Percentiles rank a stretch among this genome's conserved stretches.
These are phyloP conservation scores for Solanum bulbocastanum DNA, from an alignment of 257 asterid species.

Conservation along the genomic window DNA sequence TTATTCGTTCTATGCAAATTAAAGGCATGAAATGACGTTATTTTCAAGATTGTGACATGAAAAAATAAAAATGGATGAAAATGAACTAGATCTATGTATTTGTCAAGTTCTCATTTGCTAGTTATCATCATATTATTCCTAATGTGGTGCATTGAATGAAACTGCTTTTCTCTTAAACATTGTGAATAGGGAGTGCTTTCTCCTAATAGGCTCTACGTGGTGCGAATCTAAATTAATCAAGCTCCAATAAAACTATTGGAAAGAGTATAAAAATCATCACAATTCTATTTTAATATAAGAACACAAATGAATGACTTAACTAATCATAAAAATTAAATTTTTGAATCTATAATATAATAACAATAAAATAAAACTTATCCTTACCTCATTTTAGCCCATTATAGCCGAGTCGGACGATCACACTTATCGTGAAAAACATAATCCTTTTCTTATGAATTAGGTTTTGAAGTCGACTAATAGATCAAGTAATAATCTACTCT, in stretches of 20 bases:
- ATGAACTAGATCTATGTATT: neutral
- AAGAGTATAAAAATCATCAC: neutral
- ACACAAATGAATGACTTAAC: neutral
- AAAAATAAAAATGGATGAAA: neutral
- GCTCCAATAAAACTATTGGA: neutral
- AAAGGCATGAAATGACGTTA: neutral
- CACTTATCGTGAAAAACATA: neutral
- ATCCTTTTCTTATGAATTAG: neutral
- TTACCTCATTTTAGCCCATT: no score
- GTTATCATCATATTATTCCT: no score
- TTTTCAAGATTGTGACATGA: neutral
- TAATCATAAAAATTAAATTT: neutral
- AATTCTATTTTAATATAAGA: neutral
- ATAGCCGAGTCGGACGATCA: neutral
- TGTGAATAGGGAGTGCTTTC: no score
- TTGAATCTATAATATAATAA: neutral
- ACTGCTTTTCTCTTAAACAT: neutral
- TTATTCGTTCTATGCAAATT: neutral
- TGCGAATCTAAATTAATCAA: neutral
- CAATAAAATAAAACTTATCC: no score
- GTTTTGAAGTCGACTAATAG: neutral
- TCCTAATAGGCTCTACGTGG: no score
- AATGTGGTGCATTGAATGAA: accelerated
- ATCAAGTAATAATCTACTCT: neutral
- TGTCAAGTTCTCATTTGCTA: neutral